These are phyloP conservation scores for Areca catechu DNA, from an alignment of 176 grass and related monocot species.

Conservation along the genomic window DNA sequence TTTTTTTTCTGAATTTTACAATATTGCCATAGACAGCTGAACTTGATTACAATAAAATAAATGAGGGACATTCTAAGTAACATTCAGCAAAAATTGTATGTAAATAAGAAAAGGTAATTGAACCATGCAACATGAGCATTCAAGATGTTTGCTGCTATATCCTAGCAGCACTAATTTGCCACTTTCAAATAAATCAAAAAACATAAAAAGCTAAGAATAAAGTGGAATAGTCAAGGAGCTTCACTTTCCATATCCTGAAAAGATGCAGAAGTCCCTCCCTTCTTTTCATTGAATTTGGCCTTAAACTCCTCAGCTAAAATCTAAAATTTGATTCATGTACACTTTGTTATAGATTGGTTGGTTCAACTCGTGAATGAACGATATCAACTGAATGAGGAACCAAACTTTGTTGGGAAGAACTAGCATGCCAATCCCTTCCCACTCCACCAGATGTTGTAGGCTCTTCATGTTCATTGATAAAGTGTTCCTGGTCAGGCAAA, in stretches of 20 bases:
- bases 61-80: too few relatives aligned
- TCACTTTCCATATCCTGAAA: constrained; percentile 25
- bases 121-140: too few relatives aligned
- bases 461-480: constrained; percentile 1
- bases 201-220: background rate
- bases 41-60: too few relatives aligned
- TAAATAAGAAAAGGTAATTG: too few relatives aligned
- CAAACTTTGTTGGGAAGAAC: background rate
- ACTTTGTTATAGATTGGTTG: too few relatives aligned
- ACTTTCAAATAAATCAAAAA: too few relatives aligned
- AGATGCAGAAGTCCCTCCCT: constrained; percentile 7
- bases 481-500: constrained; percentile 30
- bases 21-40: too few relatives aligned
- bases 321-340: constrained; percentile 71
- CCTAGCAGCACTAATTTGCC: too few relatives aligned
- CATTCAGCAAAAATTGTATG: too few relatives aligned
- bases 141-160: too few relatives aligned
- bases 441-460: constrained; percentile 12
- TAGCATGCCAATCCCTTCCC: background rate
- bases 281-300: constrained; percentile 65
- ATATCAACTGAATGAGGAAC: constrained; percentile 21
- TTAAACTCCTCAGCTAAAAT: constrained; percentile 88
- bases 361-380: background rate
- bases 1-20: too few relatives aligned
- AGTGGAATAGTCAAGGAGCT: background rate